phyloP scores from a whole-genome alignment of 2,329 filamentous ascomycete genomes.

The Fusarium lyarnte region DNA sequence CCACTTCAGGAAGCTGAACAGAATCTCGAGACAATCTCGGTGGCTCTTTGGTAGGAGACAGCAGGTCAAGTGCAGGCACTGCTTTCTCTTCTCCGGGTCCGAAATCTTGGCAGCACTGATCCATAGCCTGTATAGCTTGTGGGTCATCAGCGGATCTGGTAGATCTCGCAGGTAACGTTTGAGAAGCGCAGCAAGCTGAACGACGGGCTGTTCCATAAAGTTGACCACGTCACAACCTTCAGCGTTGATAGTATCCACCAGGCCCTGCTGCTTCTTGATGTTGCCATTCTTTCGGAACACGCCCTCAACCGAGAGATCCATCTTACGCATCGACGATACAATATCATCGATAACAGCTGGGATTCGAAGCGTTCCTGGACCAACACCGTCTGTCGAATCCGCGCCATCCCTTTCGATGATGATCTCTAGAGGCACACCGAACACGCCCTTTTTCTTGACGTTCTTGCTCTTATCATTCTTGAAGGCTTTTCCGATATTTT shows the following conservation, averaged over 20 bases:
- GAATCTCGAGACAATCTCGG: constrained; percentile 91
- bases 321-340: constrained; percentile 93
- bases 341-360: constrained; percentile 96
- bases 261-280: constrained; percentile 89
- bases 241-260: constrained; percentile 85
- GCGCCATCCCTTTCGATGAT: constrained; percentile 94
- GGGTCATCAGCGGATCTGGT: constrained; percentile 92
- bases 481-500: constrained; percentile 96
- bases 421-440: constrained; percentile 87
- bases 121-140: constrained; percentile 93
- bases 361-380: constrained; percentile 87
- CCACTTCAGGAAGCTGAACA: constrained; percentile 98
- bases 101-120: constrained; percentile 88
- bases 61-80: constrained; percentile 88
- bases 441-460: constrained; percentile 92
- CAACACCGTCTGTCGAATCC: constrained; percentile 97
- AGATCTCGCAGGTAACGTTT: constrained; percentile 96
- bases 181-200: constrained; percentile 91
- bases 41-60: constrained; percentile 93
- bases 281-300: constrained; percentile 99
- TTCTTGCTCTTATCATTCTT: constrained; percentile 82
- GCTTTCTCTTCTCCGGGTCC: constrained; percentile 82
- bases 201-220: constrained; percentile 86
- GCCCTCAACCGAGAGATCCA: constrained; percentile 98
- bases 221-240: constrained; percentile 87